Evolutionary conservation across 345 rosid species (phyloP).

Genomic region (Gossypium mustelinum): DNA sequence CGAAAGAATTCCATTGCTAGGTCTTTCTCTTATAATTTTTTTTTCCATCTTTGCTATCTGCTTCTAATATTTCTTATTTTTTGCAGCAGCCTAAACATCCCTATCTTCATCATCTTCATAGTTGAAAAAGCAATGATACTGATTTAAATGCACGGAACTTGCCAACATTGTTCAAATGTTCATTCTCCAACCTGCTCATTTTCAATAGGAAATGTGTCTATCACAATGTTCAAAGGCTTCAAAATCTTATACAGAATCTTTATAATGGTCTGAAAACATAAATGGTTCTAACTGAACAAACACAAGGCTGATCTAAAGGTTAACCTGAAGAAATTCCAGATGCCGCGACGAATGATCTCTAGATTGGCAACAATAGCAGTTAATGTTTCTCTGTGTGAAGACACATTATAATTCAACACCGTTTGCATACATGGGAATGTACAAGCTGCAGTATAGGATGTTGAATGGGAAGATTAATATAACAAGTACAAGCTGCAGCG

Average conservation of each 20-base stretch:
- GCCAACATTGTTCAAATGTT: background rate
- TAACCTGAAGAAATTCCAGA: slow-evolving; percentile 71
- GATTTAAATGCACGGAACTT: background rate
- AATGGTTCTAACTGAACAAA: background rate
- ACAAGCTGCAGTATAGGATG: no score
- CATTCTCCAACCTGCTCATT: background rate
- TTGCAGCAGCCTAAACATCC: background rate
- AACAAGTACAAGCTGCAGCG: no score
- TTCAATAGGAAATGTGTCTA: background rate
- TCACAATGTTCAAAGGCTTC: background rate
- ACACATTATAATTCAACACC: background rate
- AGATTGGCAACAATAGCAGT: slow-evolving; percentile 50
- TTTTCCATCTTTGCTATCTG: no score
- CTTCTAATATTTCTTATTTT: no score
- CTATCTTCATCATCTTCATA: background rate
- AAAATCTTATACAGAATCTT: background rate
- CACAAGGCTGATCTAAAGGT: background rate
- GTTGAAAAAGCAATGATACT: background rate
- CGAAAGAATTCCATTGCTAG: no score
- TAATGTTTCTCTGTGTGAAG: slow-evolving; percentile 32
- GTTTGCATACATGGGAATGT: no score
- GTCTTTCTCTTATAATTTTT: no score
- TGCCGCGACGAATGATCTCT: slow-evolving; percentile 65
- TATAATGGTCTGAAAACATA: no score
- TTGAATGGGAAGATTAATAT: no score